These are phyloP conservation scores for Metarhizium humberi DNA, from an alignment of 2,329 filamentous ascomycete genomes.

Conservation along the genomic window DNA sequence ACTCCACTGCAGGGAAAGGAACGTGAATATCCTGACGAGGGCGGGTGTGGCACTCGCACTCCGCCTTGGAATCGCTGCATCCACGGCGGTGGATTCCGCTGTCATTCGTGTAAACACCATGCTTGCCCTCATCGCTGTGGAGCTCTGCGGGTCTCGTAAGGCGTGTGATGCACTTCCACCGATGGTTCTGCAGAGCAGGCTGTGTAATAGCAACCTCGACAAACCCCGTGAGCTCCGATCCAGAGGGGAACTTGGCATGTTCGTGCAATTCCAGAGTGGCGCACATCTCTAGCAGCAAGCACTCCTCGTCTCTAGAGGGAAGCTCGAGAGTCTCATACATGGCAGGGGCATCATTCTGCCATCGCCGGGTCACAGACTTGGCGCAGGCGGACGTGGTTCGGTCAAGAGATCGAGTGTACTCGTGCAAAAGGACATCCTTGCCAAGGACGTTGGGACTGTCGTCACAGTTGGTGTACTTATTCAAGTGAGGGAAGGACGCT, in stretches of 20 bases:
- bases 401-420: slow-evolving; percentile 45
- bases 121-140: slow-evolving; percentile 32
- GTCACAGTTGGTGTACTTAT: slow-evolving; percentile 43
- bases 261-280: slow-evolving; percentile 50
- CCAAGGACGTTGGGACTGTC: slow-evolving; percentile 40
- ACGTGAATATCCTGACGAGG: slow-evolving; percentile 42
- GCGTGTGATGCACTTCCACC: slow-evolving; percentile 52
- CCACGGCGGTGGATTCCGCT: slow-evolving; percentile 43
- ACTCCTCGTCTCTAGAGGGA: slow-evolving; percentile 38
- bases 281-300: slow-evolving; percentile 54
- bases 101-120: slow-evolving; percentile 38
- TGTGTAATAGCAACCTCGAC: slow-evolving; percentile 50
- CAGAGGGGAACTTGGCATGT: slow-evolving; percentile 45
- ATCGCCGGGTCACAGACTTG: slow-evolving; percentile 42
- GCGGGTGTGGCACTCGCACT: slow-evolving; percentile 42
- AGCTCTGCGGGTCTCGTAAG: slow-evolving; percentile 49
- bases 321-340: slow-evolving; percentile 43
- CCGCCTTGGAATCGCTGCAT: slow-evolving; percentile 36
- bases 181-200: slow-evolving; percentile 42
- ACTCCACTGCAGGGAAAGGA: slow-evolving; percentile 48
- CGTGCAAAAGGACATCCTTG: slow-evolving; percentile 46
- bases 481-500: slow-evolving; percentile 46
- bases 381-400: slow-evolving; percentile 47
- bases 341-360: slow-evolving; percentile 49
- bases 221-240: slow-evolving; percentile 51